phyloP scores from a whole-genome alignment of 1,139 yeast species.

The Candida tropicalis region DNA sequence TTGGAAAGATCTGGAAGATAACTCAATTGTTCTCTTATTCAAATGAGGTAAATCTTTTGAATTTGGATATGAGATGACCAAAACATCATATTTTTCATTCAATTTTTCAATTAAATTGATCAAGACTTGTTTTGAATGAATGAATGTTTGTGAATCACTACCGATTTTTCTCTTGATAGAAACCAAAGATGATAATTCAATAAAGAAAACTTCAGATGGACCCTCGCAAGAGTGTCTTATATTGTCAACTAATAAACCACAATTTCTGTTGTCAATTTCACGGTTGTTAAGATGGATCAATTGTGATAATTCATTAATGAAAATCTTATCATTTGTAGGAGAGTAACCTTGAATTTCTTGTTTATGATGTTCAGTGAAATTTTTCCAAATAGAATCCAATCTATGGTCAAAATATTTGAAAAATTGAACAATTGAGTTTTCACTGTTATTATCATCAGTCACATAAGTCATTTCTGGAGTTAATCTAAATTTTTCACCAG shows the following conservation, averaged over 20 bases:
- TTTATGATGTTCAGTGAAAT: conserved; percentile 21
- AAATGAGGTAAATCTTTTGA: conserved; percentile 12
- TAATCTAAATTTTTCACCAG: conserved; percentile 21
- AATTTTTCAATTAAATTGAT: conserved; percentile 32
- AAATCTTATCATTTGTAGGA: conserved; percentile 45
- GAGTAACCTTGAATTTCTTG: conserved; percentile 19
- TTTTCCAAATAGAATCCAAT: conserved; percentile 39
- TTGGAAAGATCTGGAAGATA: conserved; percentile 18
- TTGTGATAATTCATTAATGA: conserved; percentile 51
- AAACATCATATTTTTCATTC: conserved; percentile 32
- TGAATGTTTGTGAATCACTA: conserved; percentile 39
- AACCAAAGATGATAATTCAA: conserved; percentile 44
- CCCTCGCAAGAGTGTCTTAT: too few relatives aligned
- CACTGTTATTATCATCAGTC: conserved; percentile 5
- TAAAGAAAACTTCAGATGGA: conserved; percentile 27
- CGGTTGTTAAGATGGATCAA: conserved; percentile 33
- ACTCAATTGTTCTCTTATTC: conserved; percentile 28
- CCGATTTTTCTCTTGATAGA: conserved; percentile 48
- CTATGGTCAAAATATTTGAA: conserved; percentile 36
- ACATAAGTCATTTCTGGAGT: conserved; percentile 22
- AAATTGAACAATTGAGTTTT: conserved; percentile 28
- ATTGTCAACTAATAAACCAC: too few relatives aligned
- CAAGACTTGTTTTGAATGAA: conserved; percentile 36
- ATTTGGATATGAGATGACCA: conserved; percentile 33
- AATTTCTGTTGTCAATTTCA: too few relatives aligned